Base-by-base conservation (phyloP, 441 rosid genomes). In the Capsella rubella region DNA sequence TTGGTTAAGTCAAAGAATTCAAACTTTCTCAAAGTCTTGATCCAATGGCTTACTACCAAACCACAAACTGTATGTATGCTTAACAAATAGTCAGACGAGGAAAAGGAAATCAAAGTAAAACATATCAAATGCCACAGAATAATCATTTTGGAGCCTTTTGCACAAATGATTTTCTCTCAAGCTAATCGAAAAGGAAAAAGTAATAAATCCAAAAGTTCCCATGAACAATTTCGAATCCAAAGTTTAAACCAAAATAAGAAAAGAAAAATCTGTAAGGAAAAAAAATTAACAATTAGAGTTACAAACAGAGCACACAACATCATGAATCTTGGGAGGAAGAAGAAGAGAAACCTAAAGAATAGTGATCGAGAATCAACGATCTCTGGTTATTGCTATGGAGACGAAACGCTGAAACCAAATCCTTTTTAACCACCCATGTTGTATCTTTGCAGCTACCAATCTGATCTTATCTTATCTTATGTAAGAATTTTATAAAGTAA, bases 271-370 rank as follows among this genome's bases (percentile, higher is more conserved):
- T 57, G 67, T 29, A 74, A 65, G 37, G 14, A 14, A 63, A 16
- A 34, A 46, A 34, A 54, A 18, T 56, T 64, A 64, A 77, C 57
- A 77, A 59, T 77, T 71, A 77, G 73, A 77, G 60, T 77, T 77
- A 77, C 80, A 77, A 77, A 66, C 77, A 77, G 59, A 72, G 39
- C 77, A 77, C 80, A 72, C 80, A 77, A 77, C 80, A 77, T 71
- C 31, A 77, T 51, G 69, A 66, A 51, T 59, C 68, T n/a, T 56
- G 27, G 27, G 37, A 53, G 43, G 34, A 63, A 6, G 34, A 63
- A 55, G 31, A 50, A 57, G 45, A 25, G 28, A 51, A 66, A 16
- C 76, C 80, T 58, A 77, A 77, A 77, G 69, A 77, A 71, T 55
- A 56, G 61, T 46, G 80, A 76, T 76, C 80, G 76, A 50, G 80